Evolutionary conservation across 1,284 basidiomycete species (phyloP).

Genomic region (Singerocomus inundabilis): DNA sequence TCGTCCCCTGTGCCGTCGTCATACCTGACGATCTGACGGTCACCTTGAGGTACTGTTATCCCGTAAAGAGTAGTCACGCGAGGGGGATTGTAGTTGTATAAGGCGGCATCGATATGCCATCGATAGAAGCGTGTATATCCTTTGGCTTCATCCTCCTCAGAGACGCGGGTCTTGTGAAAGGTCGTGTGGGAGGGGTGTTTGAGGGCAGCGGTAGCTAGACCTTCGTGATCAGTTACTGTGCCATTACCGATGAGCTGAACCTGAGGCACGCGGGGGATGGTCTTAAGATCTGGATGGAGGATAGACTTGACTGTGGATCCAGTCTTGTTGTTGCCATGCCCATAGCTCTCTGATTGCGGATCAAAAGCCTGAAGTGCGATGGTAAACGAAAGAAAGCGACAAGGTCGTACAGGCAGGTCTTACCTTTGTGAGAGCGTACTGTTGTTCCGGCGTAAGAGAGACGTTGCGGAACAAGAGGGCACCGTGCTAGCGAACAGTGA

Average conservation of each 20-base stretch:
- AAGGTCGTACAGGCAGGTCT: not conserved
- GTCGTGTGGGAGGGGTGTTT: conserved; percentile 85
- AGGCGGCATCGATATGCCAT: conserved; percentile 93
- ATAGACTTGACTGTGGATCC: conserved; percentile 69
- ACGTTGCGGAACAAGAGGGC: conserved; percentile 73
- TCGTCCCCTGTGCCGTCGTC: conserved; percentile 89
- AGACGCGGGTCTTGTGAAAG: conserved; percentile 85
- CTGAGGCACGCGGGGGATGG: conserved; percentile 81
- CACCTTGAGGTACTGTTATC: conserved; percentile 70
- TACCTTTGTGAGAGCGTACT: conserved; percentile 81
- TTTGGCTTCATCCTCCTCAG: conserved; percentile 71
- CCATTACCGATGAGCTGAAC: conserved; percentile 87
- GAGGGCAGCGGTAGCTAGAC: conserved; percentile 66
- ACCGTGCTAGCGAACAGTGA: conserved; percentile 50
- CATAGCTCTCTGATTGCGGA: conserved; percentile 69
- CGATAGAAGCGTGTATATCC: conserved; percentile 85
- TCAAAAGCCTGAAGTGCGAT: conserved; percentile 60
- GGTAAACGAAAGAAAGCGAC: not conserved
- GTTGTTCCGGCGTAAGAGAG: conserved; percentile 74
- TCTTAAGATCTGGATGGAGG: conserved; percentile 83
- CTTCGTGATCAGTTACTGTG: conserved; percentile 72
- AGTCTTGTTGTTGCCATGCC: conserved; percentile 84
- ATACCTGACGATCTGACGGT: conserved; percentile 70
- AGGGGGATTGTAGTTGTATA: conserved; percentile 86
- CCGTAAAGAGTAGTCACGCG: conserved; percentile 89